phyloP scores from a whole-genome alignment of 2,329 filamentous ascomycete species.

The Dichotomopilus funicola region DNA sequence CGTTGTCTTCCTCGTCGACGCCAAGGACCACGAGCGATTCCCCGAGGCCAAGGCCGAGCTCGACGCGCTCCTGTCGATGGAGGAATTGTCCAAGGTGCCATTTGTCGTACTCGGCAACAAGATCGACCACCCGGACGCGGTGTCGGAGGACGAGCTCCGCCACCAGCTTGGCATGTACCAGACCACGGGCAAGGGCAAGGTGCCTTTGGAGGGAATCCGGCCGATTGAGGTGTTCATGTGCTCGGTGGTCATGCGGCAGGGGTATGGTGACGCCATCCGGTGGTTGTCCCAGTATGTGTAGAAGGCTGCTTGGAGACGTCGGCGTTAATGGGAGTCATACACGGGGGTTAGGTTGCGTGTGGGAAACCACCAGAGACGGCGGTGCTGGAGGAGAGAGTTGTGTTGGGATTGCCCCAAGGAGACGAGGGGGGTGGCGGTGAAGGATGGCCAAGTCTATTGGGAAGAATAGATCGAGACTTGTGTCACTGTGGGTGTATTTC shows the following conservation, averaged over 20 bases:
- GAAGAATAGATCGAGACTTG: constrained; percentile 24
- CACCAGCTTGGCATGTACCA: constrained; percentile 91
- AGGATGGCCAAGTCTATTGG: neutral
- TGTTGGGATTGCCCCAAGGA: neutral
- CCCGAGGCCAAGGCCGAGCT: constrained; percentile 93
- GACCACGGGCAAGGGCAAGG: constrained; percentile 93
- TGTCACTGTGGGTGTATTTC: neutral
- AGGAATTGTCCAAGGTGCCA: constrained; percentile 90
- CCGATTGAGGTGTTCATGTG: constrained; percentile 99
- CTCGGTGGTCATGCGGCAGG: constrained; percentile 97
- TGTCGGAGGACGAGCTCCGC: constrained; percentile 91
- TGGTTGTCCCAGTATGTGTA: constrained; percentile 92
- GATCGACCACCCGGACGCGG: constrained; percentile 95
- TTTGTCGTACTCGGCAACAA: constrained; percentile 98
- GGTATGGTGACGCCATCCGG: constrained; percentile 83
- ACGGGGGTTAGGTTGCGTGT: too few relatives aligned
- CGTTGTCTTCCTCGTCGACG: constrained; percentile 96
- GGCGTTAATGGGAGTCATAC: constrained; percentile 5
- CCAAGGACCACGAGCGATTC: constrained; percentile 94
- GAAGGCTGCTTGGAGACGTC: constrained; percentile 13
- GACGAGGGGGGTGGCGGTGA: constrained; percentile 9
- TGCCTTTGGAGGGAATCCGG: constrained; percentile 78
- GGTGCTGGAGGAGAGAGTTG: neutral
- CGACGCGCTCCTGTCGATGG: constrained; percentile 91
- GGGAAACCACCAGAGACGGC: too few relatives aligned